Base-by-base conservation (phyloP, 1,284 basidiomycete genomes). In the Ustilago curta region DNA sequence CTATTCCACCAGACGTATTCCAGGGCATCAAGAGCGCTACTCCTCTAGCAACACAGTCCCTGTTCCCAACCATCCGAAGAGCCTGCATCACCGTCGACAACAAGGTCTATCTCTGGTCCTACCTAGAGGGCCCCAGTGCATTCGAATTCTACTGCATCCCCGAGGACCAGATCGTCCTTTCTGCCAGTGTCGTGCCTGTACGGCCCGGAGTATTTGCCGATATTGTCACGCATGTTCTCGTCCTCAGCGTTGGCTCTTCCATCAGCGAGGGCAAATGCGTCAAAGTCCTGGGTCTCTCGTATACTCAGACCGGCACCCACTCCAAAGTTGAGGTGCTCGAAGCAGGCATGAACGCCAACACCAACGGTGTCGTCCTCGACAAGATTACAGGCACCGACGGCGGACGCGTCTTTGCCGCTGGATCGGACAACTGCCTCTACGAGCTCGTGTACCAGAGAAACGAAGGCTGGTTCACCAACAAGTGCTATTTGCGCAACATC, bases 1-100 rank as follows among this genome's bases (percentile, higher is more conserved):
- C 79, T 25, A 79, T 81, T 32, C 79, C 79, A 44, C 60, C 61
- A 45, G 76, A 67, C 39, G 77, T 81, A 40, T 81, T 81, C 48
- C 76, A 76, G 18, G 78, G 77, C 25, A 81, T 81, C 63, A 81
- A 70, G 40, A 76, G 77, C 37, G 60, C 72, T 18, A 75, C 64
- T n/a, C 79, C 79, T 2, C 72, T 69, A 29, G 79, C 79, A 9
- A 79, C 79, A 27, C 82, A 83, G 40, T 96, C 96, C 11, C 86
- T 99, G 59, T 90, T 99, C 82, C 91, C 95, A 32, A 93, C 95
- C 79, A 93, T 99, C 72, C 93, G 94, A 77, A 89, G 95, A 53
- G 95, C 93, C 0, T 99, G 95, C 94, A 93, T 98, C 77, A 91
- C 93, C 11, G 92, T 98, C 70, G 94, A 97, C 87, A 91, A 96